Base-by-base conservation (phyloP, 495 filamentous ascomycete genomes). In the Hypoxylon lienhwacheense region DNA sequence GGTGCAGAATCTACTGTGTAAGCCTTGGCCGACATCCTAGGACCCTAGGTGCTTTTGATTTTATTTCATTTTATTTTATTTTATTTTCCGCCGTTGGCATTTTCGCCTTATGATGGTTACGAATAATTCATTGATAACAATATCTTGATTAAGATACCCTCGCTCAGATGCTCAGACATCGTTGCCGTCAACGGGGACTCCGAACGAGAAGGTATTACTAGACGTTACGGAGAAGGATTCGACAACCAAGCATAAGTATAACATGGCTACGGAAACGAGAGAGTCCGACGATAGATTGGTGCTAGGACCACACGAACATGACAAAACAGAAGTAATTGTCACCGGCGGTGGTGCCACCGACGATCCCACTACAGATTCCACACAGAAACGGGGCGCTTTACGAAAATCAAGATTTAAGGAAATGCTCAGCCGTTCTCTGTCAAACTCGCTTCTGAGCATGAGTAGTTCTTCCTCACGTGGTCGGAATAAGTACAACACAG, bases 21-120 rank as follows among this genome's bases (percentile, higher is more conserved):
- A n/a, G n/a, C n/a, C n/a, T n/a, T n/a, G n/a, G n/a, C n/a, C n/a
- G n/a, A n/a, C n/a, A n/a, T n/a, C n/a, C n/a, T n/a, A n/a, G n/a
- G n/a, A n/a, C n/a, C n/a, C n/a, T n/a, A n/a, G n/a, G n/a, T n/a
- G n/a, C n/a, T n/a, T n/a, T n/a, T n/a, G n/a, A n/a, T n/a, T n/a
- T n/a, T n/a, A n/a, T n/a, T n/a, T n/a, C n/a, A n/a, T n/a, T n/a
- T n/a, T n/a, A n/a, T n/a, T n/a, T n/a, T n/a, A n/a, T 44, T 19
- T 16, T 55, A 49, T 39, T 29, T 41, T 29, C 26, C 64, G 24
- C 61, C 64, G 5, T 64, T 61, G 0, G 59, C 51, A 10, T 66
- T 59, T 36, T 64, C 64, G 15, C 57, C 57, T 29, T 64, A 50
- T 53, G 29, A 24, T 16, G 26, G 16, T 35, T 36, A 24, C 5